Evolutionary conservation across 1,284 basidiomycete species (phyloP), one percentile per base, ranked within the genome.

Genomic region (Leccinum pachyderme): DNA sequence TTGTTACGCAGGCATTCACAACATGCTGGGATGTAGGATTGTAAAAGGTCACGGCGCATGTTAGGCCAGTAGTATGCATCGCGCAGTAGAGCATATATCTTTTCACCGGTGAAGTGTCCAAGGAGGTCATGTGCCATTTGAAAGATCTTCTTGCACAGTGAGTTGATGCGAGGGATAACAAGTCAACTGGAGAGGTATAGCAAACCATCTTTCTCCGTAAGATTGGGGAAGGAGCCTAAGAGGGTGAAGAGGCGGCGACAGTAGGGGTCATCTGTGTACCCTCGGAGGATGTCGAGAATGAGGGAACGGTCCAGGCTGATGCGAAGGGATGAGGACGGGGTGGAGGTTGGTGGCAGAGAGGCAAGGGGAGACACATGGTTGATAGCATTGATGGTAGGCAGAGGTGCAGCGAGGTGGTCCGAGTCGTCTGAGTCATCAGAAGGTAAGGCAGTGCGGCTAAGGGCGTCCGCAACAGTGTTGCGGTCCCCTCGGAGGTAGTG

Each of bases 191-290:
- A n/a, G 18, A 41, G n/a, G 18, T 15, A 41, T 8, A 41, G 9
- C 3, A 43, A 8, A 18, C 18, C 18, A 22, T 41, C 37, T 4
- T 12, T 7, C 24, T 41, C 18, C 2, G 5, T 7, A 22, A 41
- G 37, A 9, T 15, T 22, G 3, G 18, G 37, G 4, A 41, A 41
- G 18, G n/a, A 18, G 1, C 18, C 37, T 7, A 41, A 12, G 18
- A 43, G 22, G 7, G 12, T 33, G 22, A 47, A 9, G 1, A 75
- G 54, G 22, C 70, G 63, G 0, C 35, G 0, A 35, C 65, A 71
- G 50, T 68, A 77, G 0, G 51, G 25, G 47, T 77, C 73, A 0
- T 48, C 33, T 0, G 25, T 1, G 37, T 77, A 77, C 0, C 73
- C 71, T 0, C 11, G n/a, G 0, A 58, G 15, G 18, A 77, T 73